These are phyloP conservation scores for Saprolegnia parasitica DNA, from an alignment of 352 stramenopile species.

Conservation along the genomic window DNA sequence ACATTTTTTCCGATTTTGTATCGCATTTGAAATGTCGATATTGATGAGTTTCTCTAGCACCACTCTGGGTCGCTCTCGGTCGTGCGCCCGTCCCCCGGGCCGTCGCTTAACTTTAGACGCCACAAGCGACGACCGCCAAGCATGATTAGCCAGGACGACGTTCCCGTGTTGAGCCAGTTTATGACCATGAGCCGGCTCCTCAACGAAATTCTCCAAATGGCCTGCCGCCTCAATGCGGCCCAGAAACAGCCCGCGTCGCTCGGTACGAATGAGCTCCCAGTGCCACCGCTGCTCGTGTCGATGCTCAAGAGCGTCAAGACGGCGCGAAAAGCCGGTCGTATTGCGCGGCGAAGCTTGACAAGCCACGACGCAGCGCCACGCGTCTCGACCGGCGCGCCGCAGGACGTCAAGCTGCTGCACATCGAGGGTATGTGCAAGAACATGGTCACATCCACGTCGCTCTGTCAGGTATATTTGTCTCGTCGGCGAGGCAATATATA, in stretches of 20 bases:
- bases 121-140: neutral
- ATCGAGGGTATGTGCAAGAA: neutral
- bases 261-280: neutral
- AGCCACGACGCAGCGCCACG: neutral
- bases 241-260: neutral
- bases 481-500: neutral
- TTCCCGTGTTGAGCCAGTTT: conserved; percentile 3
- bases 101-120: neutral
- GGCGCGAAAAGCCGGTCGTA: neutral
- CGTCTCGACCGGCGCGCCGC: neutral
- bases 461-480: neutral
- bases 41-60: too few relatives aligned
- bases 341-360: neutral
- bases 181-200: conserved; percentile 10
- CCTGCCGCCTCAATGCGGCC: neutral
- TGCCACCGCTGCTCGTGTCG: neutral
- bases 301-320: neutral
- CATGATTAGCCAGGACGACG: conserved; percentile 3
- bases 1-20: too few relatives aligned
- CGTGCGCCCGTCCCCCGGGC: neutral
- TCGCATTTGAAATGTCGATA: too few relatives aligned
- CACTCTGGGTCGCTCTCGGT: neutral
- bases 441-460: neutral
- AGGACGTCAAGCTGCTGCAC: neutral
- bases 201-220: conserved; percentile 5